These are phyloP conservation scores for Tylopilus subfusipes DNA, from an alignment of 768 basidiomycete species.

Conservation along the genomic window DNA sequence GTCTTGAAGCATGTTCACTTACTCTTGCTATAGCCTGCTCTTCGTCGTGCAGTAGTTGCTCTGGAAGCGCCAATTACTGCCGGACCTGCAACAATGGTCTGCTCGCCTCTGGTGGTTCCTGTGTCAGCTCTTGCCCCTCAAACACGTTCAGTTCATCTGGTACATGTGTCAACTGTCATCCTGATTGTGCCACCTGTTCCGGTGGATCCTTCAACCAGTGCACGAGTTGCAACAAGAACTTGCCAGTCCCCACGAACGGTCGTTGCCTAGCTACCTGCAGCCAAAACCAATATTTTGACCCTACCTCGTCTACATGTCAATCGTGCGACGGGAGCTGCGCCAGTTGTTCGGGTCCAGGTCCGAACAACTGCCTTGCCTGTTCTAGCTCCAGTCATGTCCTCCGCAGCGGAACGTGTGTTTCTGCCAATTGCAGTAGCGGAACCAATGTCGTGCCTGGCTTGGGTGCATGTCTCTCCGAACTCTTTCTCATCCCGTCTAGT, in stretches of 20 bases:
- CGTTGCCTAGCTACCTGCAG: slow-evolving; percentile 78
- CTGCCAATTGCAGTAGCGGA: slow-evolving; percentile 56
- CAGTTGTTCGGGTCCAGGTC: slow-evolving; percentile 69
- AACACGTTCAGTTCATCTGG: slow-evolving; percentile 64
- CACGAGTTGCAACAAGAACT: slow-evolving; percentile 58
- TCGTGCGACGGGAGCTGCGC: slow-evolving; percentile 75
- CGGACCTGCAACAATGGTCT: slow-evolving; percentile 65
- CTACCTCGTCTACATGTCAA: slow-evolving; percentile 58
- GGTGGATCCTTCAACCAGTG: slow-evolving; percentile 80
- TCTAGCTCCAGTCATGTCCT: slow-evolving; percentile 59
- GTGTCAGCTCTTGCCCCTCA: slow-evolving; percentile 71
- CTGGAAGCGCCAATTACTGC: slow-evolving; percentile 65
- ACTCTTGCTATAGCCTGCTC: slow-evolving; percentile 51
- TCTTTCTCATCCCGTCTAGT: slow-evolving; percentile 52
- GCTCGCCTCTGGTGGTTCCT: slow-evolving; percentile 70
- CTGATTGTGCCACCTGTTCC: slow-evolving; percentile 81
- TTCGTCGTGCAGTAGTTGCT: slow-evolving; percentile 70
- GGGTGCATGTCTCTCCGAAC: slow-evolving; percentile 75
- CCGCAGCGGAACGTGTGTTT: slow-evolving; percentile 58
- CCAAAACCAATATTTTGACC: slow-evolving; percentile 70
- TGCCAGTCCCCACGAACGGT: slow-evolving; percentile 71
- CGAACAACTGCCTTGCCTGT: slow-evolving; percentile 71
- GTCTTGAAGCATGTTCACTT: background rate
- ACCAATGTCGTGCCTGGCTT: slow-evolving; percentile 62
- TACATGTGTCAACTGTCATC: slow-evolving; percentile 73